Percentiles rank a stretch among this genome's conserved stretches.
These are phyloP conservation scores for Citrus inodora DNA, from an alignment of 345 rosid species.

Conservation along the genomic window DNA sequence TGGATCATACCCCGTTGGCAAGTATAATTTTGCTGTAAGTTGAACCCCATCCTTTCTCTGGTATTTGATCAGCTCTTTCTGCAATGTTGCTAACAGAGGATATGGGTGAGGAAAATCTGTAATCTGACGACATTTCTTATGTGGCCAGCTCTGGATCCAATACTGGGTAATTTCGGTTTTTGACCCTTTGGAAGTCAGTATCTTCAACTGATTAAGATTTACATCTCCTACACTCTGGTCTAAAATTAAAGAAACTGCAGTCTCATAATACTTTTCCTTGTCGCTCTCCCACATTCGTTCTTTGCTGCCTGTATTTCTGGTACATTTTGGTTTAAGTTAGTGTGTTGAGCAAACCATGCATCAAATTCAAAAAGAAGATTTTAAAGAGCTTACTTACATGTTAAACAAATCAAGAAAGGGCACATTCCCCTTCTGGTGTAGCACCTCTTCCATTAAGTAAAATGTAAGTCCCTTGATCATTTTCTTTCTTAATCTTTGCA, in stretches of 20 bases:
- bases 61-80: conserved; percentile 96
- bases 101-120: conserved; percentile 94
- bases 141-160: conserved; percentile 81
- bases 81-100: conserved; percentile 84
- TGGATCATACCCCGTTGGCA: conserved; percentile 89
- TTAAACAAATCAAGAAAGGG: conserved; percentile 97
- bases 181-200: conserved; percentile 84
- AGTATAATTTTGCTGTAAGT: conserved; percentile 89
- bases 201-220: conserved; percentile 59
- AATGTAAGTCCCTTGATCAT: conserved; percentile 55
- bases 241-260: conserved; percentile 85
- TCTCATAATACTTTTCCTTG: conserved; percentile 82
- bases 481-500: conserved; percentile 76
- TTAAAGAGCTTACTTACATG: conserved; percentile 53
- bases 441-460: conserved; percentile 93
- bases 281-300: conserved; percentile 98
- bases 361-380: neutral
- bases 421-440: conserved; percentile 91
- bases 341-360: neutral
- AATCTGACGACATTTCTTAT: conserved; percentile 68
- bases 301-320: conserved; percentile 86
- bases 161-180: conserved; percentile 94
- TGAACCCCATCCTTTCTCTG: conserved; percentile 95
- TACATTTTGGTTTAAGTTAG: conserved; percentile 31
- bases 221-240: conserved; percentile 79